Evolutionary conservation across 2,329 filamentous ascomycete species (phyloP).

Genomic region (Ophiobolus disseminans): DNA sequence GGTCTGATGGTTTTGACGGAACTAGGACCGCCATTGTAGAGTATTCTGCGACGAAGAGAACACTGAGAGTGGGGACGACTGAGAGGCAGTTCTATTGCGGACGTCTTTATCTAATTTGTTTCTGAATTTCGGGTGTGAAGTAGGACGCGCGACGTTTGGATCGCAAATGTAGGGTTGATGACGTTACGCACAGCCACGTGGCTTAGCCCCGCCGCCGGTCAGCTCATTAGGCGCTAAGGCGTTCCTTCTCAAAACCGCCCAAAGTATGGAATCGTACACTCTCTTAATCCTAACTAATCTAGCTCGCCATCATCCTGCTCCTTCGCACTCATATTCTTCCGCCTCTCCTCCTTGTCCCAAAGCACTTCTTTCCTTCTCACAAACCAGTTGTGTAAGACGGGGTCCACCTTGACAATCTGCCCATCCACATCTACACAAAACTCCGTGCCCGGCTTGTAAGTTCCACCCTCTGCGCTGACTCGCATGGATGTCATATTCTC

Average conservation of each 20-base stretch:
- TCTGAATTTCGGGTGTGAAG: too few relatives aligned
- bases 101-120: too few relatives aligned
- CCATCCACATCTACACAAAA: constrained; percentile 48
- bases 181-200: constrained; percentile 28
- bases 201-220: constrained; percentile 29
- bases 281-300: neutral
- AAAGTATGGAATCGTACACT: neutral
- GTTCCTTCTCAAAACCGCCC: neutral
- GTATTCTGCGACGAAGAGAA: neutral
- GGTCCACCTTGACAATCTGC: constrained; percentile 49
- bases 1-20: constrained; percentile 17
- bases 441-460: constrained; percentile 64
- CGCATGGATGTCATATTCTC: constrained; percentile 87
- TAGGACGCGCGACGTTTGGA: neutral
- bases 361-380: constrained; percentile 48
- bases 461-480: constrained; percentile 70
- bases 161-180: constrained; percentile 2
- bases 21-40: constrained; percentile 28
- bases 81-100: too few relatives aligned
- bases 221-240: constrained; percentile 8
- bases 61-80: too few relatives aligned
- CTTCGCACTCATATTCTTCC: constrained; percentile 11
- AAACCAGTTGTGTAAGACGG: constrained; percentile 84
- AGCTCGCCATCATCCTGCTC: constrained; percentile 20
- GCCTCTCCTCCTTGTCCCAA: constrained; percentile 24